phyloP scores from a whole-genome alignment of 148 eudicot genomes.

The Euryodendron excelsum region DNA sequence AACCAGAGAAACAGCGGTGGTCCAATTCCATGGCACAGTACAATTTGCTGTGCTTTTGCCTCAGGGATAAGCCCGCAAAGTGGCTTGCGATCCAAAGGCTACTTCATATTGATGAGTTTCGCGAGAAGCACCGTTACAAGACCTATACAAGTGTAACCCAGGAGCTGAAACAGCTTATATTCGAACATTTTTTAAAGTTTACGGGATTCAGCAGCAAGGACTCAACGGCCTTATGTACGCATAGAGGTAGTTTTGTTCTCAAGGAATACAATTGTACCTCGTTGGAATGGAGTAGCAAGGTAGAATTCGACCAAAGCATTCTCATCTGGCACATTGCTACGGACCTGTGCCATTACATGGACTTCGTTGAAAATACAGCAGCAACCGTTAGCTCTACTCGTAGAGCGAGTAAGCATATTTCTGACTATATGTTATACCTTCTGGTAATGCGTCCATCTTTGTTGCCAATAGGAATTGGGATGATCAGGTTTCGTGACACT shows the following conservation, averaged over 20 bases:
- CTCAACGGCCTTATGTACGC: conserved; percentile 20
- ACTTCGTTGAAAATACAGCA: neutral
- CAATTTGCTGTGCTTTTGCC: conserved; percentile 30
- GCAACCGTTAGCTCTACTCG: neutral
- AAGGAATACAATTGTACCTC: neutral
- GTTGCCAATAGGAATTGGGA: conserved; percentile 54
- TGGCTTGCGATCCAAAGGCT: conserved; percentile 15
- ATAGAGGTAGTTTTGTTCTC: conserved; percentile 27
- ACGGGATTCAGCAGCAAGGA: neutral
- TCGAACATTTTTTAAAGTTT: conserved; percentile 9
- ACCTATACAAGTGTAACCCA: conserved; percentile 22
- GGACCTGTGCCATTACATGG: conserved; percentile 40
- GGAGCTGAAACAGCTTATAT: conserved; percentile 28
- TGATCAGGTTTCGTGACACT: conserved; percentile 48
- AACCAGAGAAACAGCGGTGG: conserved; percentile 30
- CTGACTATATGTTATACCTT: conserved; percentile 60
- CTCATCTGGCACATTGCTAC: conserved; percentile 67
- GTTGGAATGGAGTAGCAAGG: conserved; percentile 14
- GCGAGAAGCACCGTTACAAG: conserved; percentile 24
- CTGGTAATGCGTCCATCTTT: conserved; percentile 41
- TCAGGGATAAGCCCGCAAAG: conserved; percentile 8
- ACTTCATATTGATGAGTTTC: conserved; percentile 13
- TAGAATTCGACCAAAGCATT: conserved; percentile 48
- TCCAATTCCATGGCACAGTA: conserved; percentile 42
- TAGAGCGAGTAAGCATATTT: conserved; percentile 37